Base-by-base conservation (phyloP, 306 rosid species). In the Corylus avellana region DNA sequence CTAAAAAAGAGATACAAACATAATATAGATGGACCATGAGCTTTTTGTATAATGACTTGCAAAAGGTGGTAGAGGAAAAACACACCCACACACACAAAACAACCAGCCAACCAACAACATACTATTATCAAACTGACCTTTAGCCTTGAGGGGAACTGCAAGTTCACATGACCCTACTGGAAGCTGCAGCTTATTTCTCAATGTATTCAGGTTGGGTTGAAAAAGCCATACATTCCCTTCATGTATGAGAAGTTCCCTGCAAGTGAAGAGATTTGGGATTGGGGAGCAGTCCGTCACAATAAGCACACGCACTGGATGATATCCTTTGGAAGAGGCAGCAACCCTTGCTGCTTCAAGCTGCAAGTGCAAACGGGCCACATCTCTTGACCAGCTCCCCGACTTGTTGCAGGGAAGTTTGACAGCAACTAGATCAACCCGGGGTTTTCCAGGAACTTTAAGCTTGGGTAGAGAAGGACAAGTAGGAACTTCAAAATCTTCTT, bases 291-390 rank as follows among this genome's bases (percentile, higher is more conserved):
- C 91, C 1, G 98, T 90, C 63, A 91, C 80, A 75, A 93, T 84
- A 81, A 93, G 86, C 68, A 93, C 87, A 44, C 0, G 97, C 78
- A 93, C 88, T 2, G 87, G 90, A 76, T 77, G 88, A 81, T 79
- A 70, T 62, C 92, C 98, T 84, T 92, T 87, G 76, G 95, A 88
- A 81, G 90, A 79, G 57, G 93, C 82, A 57, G 92, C 92, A 55
- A 93, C 86, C 85, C 98, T 91, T 39, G 95, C 98, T 20, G 92
- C 85, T 90, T 93, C 98, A 79, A 91, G 91, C 88, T 93, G 97
- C 86, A 93, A 85, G 86, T 93, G 98, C 80, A 93, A 87, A 61
- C 97, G 92, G 66, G 92, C 88, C 73, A 93, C 95, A 46, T 93
- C 97, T 84, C 98, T 91, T 20, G 97, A 87, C 97, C 97, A 91